Conservation (phyloP, 805 yeast species). For the Candida pseudoglaebosa region DNA sequence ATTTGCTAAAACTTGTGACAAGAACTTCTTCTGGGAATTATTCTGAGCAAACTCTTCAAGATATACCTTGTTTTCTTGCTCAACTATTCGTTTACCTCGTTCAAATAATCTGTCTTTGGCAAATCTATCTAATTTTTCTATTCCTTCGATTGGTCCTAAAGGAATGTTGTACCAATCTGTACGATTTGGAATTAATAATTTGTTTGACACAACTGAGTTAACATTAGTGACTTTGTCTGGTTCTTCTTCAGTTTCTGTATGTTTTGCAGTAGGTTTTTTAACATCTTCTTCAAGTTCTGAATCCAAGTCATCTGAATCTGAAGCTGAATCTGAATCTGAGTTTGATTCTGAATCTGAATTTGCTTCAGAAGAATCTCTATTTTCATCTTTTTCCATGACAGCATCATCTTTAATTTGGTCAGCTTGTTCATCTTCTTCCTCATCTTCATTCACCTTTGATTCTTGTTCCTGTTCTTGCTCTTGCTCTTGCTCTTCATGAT, state of each 20-base stretch:
- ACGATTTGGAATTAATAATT: constrained; percentile 55
- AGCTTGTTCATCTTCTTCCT: constrained; percentile 21
- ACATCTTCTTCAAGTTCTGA: constrained; percentile 12
- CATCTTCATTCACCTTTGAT: constrained; percentile 31
- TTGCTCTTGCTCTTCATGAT: constrained; percentile 37
- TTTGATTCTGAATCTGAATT: constrained; percentile 11
- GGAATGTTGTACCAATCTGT: constrained; percentile 76
- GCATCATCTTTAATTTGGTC: constrained; percentile 36
- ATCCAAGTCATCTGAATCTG: constrained; percentile 10
- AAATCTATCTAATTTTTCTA: constrained; percentile 43
- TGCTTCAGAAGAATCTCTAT: constrained; percentile 11
- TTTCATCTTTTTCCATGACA: constrained; percentile 14
- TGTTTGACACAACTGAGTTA: constrained; percentile 52
- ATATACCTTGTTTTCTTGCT: constrained; percentile 67
- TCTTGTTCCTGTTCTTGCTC: constrained; percentile 32
- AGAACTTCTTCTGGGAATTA: constrained; percentile 80
- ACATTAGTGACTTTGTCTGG: constrained; percentile 32
- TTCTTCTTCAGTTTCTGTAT: constrained; percentile 11
- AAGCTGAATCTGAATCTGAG: constrained; percentile 10
- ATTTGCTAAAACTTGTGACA: constrained; percentile 78
- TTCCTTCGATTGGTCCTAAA: constrained; percentile 17
- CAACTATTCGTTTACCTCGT: constrained; percentile 63
- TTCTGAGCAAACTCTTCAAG: constrained; percentile 69
- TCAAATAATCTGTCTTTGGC: constrained; percentile 59
- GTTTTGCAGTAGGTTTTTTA: constrained; percentile 17